Base-by-base conservation (phyloP, 352 stramenopile species). In the Globisporangium mamillatum region DNA sequence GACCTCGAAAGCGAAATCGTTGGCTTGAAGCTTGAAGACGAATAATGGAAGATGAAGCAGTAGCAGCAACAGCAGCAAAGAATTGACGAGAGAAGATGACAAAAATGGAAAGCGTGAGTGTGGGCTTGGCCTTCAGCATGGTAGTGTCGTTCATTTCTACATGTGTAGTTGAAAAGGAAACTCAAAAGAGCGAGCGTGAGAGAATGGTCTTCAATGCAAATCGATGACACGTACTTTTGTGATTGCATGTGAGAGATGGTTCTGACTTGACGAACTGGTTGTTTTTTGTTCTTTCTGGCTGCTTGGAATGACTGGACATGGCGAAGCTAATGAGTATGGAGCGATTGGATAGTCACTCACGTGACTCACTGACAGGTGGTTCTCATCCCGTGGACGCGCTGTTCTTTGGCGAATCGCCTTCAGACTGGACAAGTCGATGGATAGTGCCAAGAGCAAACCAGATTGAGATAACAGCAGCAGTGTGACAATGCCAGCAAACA, bases 331-430 rank as follows among this genome's bases (percentile, higher is more conserved):
- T 36, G 41, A 48, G 4, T 48, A 9, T 48, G 41, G 5, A 48
- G 41, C 41, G 41, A 2, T n/a, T 48, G 41, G 41, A n/a, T 48
- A 48, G 41, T 48, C 14, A 20, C 36, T 44, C 10, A 5, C 4
- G 36, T 44, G 36, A 44, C 36, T 48, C 14, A 48, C 16, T n/a
- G 41, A 5, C 41, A 52, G 44, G 44, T 20, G 18, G 6, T 2
- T 52, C 18, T 32, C 29, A 68, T 27, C 4, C 38, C 10, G 53
- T 68, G 5, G 53, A 46, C 22, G 38, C 63, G 32, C 24, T 36
- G 8, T 63, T 68, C 16, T 24, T 44, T 27, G 63, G 63, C 22
- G 63, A 68, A 7, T 52, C 50, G 4, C 34, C 52, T 4, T 68
- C 63, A 38, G 63, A 68, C 53, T 68, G 52, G 14, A 18, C 53